These are phyloP conservation scores for Dissophora ornata DNA, from an alignment of 192 early-diverging fungal species.

Conservation along the genomic window DNA sequence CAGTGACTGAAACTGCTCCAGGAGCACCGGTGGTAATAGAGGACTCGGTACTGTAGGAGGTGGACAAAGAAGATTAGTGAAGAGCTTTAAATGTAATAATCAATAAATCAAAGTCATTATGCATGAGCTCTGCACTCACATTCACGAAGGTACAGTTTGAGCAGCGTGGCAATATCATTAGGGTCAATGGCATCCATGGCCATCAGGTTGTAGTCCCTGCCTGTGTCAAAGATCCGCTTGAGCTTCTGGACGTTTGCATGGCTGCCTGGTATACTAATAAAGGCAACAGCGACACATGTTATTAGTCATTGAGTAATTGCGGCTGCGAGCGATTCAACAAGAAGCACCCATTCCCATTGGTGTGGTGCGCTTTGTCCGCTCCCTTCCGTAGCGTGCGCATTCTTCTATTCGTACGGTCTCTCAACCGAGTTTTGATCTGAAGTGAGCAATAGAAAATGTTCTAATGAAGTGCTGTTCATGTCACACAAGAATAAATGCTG, in stretches of 20 bases:
- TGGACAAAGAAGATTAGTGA: neutral
- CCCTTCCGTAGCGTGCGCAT: too few relatives aligned
- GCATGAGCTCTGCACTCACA: slow-evolving; percentile 56
- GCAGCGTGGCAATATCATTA: slow-evolving; percentile 66
- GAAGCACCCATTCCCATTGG: too few relatives aligned
- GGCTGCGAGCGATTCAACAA: too few relatives aligned
- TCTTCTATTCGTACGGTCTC: too few relatives aligned
- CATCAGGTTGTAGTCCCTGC: slow-evolving; percentile 44
- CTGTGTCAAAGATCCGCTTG: slow-evolving; percentile 49
- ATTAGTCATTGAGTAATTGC: too few relatives aligned
- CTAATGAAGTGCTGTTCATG: neutral
- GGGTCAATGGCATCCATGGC: slow-evolving; percentile 58
- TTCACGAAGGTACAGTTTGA: slow-evolving; percentile 73
- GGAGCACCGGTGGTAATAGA: slow-evolving; percentile 19
- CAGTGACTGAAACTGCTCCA: slow-evolving; percentile 36
- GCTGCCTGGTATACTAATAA: slow-evolving; percentile 38
- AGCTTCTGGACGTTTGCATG: slow-evolving; percentile 46
- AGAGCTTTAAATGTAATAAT: slow-evolving; percentile 1
- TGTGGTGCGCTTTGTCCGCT: too few relatives aligned
- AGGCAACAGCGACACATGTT: too few relatives aligned
- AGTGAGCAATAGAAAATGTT: too few relatives aligned
- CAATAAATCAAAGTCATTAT: too few relatives aligned
- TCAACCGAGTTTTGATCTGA: too few relatives aligned
- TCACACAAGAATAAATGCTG: neutral
- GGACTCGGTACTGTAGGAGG: slow-evolving; percentile 45